Conservation (phyloP, 1,284 basidiomycete genomes). For the Apiotrichum montevideense region DNA sequence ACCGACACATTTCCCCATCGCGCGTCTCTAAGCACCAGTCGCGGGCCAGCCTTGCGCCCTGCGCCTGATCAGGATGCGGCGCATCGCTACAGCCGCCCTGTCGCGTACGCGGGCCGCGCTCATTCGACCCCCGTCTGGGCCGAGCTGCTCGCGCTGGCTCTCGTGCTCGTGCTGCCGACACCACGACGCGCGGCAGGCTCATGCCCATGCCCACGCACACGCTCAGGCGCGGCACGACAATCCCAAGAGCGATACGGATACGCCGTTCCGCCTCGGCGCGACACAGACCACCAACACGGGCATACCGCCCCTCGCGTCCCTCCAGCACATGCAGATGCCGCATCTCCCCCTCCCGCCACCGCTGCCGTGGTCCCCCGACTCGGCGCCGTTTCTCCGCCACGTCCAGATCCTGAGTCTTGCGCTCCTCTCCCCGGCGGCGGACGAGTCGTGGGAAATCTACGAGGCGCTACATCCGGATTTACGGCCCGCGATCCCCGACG, state of each 20-base stretch:
- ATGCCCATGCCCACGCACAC: no score
- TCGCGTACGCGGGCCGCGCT: neutral
- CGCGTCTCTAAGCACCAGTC: no score
- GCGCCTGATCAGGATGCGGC: neutral
- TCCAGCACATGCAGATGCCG: conserved; percentile 20
- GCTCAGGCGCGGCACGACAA: neutral
- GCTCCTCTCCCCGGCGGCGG: conserved; percentile 17
- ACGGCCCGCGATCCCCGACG: conserved; percentile 32
- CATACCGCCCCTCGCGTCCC: conserved; percentile 9
- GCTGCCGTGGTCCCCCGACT: conserved; percentile 40
- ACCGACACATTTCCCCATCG: no score
- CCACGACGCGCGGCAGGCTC: no score
- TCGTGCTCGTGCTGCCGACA: conserved; percentile 28
- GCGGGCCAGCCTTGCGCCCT: no score
- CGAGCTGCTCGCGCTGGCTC: conserved; percentile 40
- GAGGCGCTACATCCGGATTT: conserved; percentile 28
- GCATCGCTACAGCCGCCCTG: neutral
- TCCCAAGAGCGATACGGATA: neutral
- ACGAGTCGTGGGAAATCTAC: conserved; percentile 35
- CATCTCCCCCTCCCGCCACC: conserved; percentile 37
- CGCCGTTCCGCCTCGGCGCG: neutral
- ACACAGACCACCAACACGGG: neutral
- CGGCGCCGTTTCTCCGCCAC: conserved; percentile 37
- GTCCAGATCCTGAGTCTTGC: conserved; percentile 32
- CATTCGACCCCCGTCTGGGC: neutral